Percentiles rank a stretch among this genome's conserved stretches.
Conservation (phyloP, 257 asterid genomes). For the Nicotiana noctiflora region DNA sequence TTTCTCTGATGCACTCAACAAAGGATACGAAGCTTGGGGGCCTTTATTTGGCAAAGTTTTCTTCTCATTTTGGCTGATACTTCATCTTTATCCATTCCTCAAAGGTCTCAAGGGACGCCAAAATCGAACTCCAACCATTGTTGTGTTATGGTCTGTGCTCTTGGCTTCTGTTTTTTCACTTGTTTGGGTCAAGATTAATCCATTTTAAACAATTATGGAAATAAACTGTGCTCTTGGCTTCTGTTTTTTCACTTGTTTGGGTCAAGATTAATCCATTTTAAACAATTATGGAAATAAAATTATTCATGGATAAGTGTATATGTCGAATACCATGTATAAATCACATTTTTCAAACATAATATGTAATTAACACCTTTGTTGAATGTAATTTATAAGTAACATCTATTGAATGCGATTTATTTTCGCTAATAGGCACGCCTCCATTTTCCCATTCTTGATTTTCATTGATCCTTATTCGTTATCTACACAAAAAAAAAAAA, state of each 20-base stretch:
- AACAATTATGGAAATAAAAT: no score
- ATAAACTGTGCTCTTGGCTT: conserved; percentile 82
- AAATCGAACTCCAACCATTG: conserved; percentile 88
- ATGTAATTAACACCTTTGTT: no score
- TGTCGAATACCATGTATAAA: no score
- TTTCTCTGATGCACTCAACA: conserved; percentile 84
- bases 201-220: no score
- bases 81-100: conserved; percentile 88
- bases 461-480: no score
- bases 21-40: conserved; percentile 92
- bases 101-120: conserved; percentile 95
- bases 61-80: conserved; percentile 89
- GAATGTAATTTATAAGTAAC: no score
- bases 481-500: no score
- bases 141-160: conserved; percentile 83
- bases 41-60: conserved; percentile 88
- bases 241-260: conserved; percentile 95
- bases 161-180: conserved; percentile 94
- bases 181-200: conserved; percentile 91
- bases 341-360: no score
- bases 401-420: no score
- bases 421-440: no score
- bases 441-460: no score
- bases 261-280: conserved; percentile 88
- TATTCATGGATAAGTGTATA: no score